Evolutionary conservation across 495 filamentous ascomycete genomes (phyloP), one percentile per base, ranked within the genome.

Genomic region (Achaetomiella virescens): DNA sequence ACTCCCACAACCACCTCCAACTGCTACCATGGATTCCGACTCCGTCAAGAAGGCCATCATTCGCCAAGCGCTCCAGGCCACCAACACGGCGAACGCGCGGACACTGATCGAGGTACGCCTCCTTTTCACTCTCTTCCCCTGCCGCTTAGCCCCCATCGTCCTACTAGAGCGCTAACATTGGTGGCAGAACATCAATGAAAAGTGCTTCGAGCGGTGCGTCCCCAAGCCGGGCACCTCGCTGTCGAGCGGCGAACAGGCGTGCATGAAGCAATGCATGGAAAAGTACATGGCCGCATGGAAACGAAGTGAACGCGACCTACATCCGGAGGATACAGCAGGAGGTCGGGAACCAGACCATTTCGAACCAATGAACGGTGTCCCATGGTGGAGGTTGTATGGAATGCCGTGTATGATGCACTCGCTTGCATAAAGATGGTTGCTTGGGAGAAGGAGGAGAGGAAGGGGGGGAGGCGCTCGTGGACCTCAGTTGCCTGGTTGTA

Each of bases 251-350:
- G 82, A 85, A 60, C 69, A 78, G 70, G 76, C 80, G 42, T 98
- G 93, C 79, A 79, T 92, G 55, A 86, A 85, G 7, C 73, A 78
- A 57, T 98, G 93, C 77, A 93, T 96, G 87, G 89, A 97, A 69
- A 98, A 98, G 75, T 98, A 98, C 77, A 95, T 97, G 80, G 73
- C 78, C 22, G 81, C 88, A 31, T 98, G 95, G 95, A 96, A n/a
- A 97, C 70, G 75, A 78, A 53, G 87, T 95, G 55, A 90, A 84
- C 71, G 67, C 79, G 55, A 77, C 84, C 24, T 96, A 95, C 68
- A 78, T 96, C 59, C 65, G 65, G 46, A 79, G 89, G 63, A 78
- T 95, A 71, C 84, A 88, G 65, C 74, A 78, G 54, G 85, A 89
- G 50, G 52, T 61, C 8, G 61, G 55, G 20, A 64, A 64, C 61